Evolutionary conservation across 1,284 basidiomycete species (phyloP).

Genomic region (Moesziomyces sp.): DNA sequence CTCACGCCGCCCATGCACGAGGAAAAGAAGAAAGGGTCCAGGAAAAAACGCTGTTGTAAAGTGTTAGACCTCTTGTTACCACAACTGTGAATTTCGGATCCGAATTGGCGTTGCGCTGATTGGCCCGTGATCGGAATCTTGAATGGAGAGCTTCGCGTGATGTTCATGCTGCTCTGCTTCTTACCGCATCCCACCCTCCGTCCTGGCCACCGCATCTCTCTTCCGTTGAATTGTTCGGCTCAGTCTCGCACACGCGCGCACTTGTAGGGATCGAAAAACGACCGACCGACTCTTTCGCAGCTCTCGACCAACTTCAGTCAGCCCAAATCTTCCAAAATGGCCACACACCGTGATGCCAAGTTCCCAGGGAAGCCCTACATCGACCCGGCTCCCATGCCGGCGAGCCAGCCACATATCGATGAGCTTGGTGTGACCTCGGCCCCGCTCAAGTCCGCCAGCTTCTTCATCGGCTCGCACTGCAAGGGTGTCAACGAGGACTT

Average conservation of each 20-base stretch:
- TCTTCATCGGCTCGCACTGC: conserved; percentile 96
- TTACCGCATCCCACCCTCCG: background rate
- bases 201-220: background rate
- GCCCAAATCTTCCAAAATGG: conserved; percentile 45
- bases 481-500: conserved; percentile 99
- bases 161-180: conserved; percentile 3
- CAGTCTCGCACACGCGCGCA: too few relatives aligned
- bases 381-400: conserved; percentile 62
- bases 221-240: background rate
- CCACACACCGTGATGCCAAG: conserved; percentile 65
- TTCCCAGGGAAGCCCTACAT: conserved; percentile 66
- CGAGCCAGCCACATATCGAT: conserved; percentile 77
- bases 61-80: conserved; percentile 13
- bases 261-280: too few relatives aligned
- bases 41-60: too few relatives aligned
- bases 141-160: conserved; percentile 14
- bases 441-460: conserved; percentile 93
- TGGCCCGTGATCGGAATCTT: conserved; percentile 48
- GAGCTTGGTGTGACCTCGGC: conserved; percentile 93
- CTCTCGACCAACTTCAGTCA: too few relatives aligned
- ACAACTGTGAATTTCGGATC: conserved; percentile 7
- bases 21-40: conserved; percentile 7
- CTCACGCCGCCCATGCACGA: too few relatives aligned
- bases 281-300: too few relatives aligned
- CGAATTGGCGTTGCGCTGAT: conserved; percentile 34